These are phyloP conservation scores for Aspergillus novofumigatus DNA, from an alignment of 2,329 filamentous ascomycete species.

Conservation along the genomic window DNA sequence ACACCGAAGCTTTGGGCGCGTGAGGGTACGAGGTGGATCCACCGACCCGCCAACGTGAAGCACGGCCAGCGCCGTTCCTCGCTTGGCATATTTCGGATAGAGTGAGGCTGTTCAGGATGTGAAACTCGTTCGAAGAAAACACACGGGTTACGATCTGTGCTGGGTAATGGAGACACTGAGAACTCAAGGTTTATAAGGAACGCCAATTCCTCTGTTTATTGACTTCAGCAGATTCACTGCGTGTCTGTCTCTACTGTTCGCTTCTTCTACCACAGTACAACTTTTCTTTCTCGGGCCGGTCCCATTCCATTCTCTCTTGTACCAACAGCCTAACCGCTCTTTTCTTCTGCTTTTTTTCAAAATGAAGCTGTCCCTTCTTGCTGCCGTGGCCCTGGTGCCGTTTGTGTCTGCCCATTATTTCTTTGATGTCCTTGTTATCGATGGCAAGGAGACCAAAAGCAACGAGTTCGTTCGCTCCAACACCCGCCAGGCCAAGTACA, in stretches of 20 bases:
- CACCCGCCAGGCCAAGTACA: constrained; percentile 8
- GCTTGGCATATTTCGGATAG: background rate
- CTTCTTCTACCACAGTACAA: background rate
- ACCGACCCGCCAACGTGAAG: background rate
- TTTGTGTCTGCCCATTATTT: constrained; percentile 12
- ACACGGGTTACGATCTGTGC: background rate
- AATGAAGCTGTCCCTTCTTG: background rate
- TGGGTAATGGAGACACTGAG: background rate
- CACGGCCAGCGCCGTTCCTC: background rate
- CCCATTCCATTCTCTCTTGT: background rate
- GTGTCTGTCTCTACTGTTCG: background rate
- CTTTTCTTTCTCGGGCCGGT: background rate
- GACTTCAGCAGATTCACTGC: background rate
- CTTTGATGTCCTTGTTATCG: constrained; percentile 10
- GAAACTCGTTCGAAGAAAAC: background rate
- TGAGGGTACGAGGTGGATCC: background rate
- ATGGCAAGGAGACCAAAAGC: constrained; percentile 4
- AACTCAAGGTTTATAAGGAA: background rate
- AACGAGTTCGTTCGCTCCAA: constrained; percentile 9
- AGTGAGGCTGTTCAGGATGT: background rate
- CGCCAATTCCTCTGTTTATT: background rate
- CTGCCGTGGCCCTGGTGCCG: background rate
- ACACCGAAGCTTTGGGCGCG: background rate
- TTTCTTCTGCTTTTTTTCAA: background rate
- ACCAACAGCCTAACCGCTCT: background rate